These are phyloP conservation scores for Chiua sp. DNA, from an alignment of 1,284 basidiomycete genomes.

Conservation along the genomic window DNA sequence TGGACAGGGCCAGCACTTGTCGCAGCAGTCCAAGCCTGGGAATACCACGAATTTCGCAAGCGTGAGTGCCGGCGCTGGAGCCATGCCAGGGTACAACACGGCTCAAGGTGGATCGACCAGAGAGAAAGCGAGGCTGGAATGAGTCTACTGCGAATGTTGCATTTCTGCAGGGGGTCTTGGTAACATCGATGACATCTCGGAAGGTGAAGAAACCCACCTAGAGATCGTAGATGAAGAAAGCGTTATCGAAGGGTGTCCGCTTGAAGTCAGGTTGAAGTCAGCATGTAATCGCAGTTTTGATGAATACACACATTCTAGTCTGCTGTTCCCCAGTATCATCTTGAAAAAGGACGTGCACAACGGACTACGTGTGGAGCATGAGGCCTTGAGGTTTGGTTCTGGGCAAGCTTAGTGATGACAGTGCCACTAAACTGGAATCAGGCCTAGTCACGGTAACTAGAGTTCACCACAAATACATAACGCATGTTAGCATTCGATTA, in stretches of 20 bases:
- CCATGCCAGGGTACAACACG: slow-evolving; percentile 39
- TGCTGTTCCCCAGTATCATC: slow-evolving; percentile 50
- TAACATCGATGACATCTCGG: slow-evolving; percentile 45
- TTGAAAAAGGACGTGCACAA: not conserved
- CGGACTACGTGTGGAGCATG: no score
- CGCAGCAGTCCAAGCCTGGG: slow-evolving; percentile 52
- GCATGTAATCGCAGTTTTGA: slow-evolving; percentile 50
- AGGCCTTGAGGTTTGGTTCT: no score
- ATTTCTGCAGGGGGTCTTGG: not conserved
- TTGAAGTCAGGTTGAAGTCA: not conserved
- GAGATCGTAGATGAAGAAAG: slow-evolving; percentile 37
- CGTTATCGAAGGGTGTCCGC: slow-evolving; percentile 4
- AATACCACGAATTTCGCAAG: slow-evolving; percentile 57
- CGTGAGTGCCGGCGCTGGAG: slow-evolving; percentile 49
- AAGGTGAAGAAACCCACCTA: slow-evolving; percentile 55
- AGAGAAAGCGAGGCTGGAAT: slow-evolving; percentile 53
- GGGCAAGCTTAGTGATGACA: not conserved
- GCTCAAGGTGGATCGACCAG: slow-evolving; percentile 41
- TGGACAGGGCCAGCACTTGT: slow-evolving; percentile 44
- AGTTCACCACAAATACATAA: no score
- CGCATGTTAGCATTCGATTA: no score
- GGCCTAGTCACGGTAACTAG: no score
- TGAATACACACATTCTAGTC: slow-evolving; percentile 61
- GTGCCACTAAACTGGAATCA: not conserved
- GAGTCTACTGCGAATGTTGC: no score